Base-by-base conservation (phyloP, 2,329 filamentous ascomycete genomes). In the Fusarium sp. region DNA sequence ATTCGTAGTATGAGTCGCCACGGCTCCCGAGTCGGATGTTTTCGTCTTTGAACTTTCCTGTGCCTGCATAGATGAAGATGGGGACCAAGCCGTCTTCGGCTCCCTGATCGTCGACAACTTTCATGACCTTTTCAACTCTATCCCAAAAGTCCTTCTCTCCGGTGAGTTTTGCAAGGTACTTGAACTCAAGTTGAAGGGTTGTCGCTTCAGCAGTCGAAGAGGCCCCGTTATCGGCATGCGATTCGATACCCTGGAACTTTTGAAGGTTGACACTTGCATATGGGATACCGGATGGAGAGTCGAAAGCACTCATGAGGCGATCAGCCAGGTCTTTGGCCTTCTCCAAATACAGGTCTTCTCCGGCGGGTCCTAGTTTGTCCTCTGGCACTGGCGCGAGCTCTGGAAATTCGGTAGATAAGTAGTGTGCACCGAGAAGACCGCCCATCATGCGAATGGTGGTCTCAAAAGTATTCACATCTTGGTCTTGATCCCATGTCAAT, bases 1-100 rank as follows among this genome's bases (percentile, higher is more conserved):
- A 99, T 82, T 99, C 93, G 81, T 99, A 99, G 82, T 98, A 99
- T 49, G 94, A 98, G 82, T 99, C 96, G 47, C 96, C 96, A 66
- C 96, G 89, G 78, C 93, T 98, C 41, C 96, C 96, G 23, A 98
- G 86, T 20, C 96, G 92, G 75, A 99, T 95, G 76, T 98, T 97
- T 21, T 89, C 82, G 21, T 93, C 93, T 53, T 89, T 87, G 81
- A 98, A 99, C 55, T 89, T 83, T 59, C 96, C 96, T 14, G 84
- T 89, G 28, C 90, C 88, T 6, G 96, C 89, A 78, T 93, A 90
- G 72, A 99, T 91, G 80, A 92, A 98, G 75, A 98, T 98, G 34
- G 95, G 96, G 5, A 98, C 86, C 20, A 99, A 87, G 1, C 95
- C 95, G 76, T 95, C 94, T 77, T 90, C 83, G 55, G 87, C 85